Conservation (phyloP, 2,329 filamentous ascomycete species). For the Exophiala dermatitidis region DNA sequence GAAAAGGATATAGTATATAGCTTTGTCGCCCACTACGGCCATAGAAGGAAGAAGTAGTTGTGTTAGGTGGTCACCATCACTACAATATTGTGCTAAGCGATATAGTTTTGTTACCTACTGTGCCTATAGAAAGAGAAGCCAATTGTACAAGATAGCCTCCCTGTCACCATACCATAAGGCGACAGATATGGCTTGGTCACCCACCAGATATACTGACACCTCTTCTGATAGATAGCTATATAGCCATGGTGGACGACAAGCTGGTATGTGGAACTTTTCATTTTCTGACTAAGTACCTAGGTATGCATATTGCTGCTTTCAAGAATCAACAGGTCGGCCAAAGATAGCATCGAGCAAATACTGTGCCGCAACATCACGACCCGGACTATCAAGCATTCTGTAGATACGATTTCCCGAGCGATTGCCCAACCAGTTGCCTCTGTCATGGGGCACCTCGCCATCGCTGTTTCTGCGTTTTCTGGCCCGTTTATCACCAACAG, state of each 20-base stretch:
- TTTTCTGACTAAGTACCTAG: not conserved
- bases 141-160: not conserved
- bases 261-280: not conserved
- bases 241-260: too few species aligned
- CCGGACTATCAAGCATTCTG: slow-evolving; percentile 55
- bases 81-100: too few species aligned
- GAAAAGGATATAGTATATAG: too few species aligned
- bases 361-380: slow-evolving; percentile 10
- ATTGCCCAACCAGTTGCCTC: slow-evolving; percentile 66
- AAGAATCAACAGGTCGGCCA: not conserved
- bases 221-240: too few species aligned
- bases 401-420: slow-evolving; percentile 72
- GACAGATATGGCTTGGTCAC: too few species aligned
- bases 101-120: too few species aligned
- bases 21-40: too few species aligned
- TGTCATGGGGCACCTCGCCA: slow-evolving; percentile 60
- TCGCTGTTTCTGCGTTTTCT: slow-evolving; percentile 41
- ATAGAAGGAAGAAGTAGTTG: too few species aligned
- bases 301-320: not conserved
- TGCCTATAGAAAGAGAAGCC: too few species aligned
- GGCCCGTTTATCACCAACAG: slow-evolving; percentile 67
- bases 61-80: too few species aligned
- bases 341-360: slow-evolving; percentile 16
- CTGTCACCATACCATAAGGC: not conserved
- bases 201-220: too few species aligned